Base-by-base conservation (phyloP, 495 filamentous ascomycete species). In the Daldinia childiae region DNA sequence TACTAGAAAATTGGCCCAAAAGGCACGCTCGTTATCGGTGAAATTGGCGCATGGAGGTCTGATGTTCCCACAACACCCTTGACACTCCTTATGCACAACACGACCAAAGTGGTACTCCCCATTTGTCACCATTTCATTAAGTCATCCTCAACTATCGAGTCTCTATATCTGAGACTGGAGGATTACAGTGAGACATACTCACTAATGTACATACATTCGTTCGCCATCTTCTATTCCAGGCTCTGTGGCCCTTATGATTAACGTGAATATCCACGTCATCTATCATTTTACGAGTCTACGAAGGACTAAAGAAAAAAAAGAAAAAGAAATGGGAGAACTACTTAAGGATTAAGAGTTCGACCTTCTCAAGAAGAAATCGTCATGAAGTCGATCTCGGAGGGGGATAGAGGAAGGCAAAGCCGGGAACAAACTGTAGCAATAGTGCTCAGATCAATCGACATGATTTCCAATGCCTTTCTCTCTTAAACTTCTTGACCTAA, bases 171-270 rank as follows among this genome's bases (percentile, higher is more conserved):
- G 38, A 34, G n/a, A 63, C 27, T 27, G 3, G 34, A 3, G 43
- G 48, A 27, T 43, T 26, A 57, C n/a, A 30, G 55, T 34, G 68
- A 32, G 30, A 57, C 27, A 17, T 48, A 24, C 43, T 67, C 59
- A 55, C 36, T 39, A 6, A 62, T 69, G 62, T 73, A 66, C 24
- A 69, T 69, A 73, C 65, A 54, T 62, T 73, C 71, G 62, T 68
- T 73, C 54, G 48, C 19, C 62, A 52, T 59, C 50, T 59, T 36
- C 43, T 65, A 63, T 52, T 19, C 38, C 39, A 56, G 54, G n/a
- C 58, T 34, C 9, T n/a, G 3, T 34, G 55, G 29, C 45, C 56
- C 58, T 62, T 34, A 69, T 66, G 61, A 62, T 30, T 24, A 21
- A 65, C 19, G 30, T 62, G 38, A 61, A 58, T 12, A 52, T 54